Conservation (phyloP, 257 asterid genomes). For the Salvia rosmarinus region DNA sequence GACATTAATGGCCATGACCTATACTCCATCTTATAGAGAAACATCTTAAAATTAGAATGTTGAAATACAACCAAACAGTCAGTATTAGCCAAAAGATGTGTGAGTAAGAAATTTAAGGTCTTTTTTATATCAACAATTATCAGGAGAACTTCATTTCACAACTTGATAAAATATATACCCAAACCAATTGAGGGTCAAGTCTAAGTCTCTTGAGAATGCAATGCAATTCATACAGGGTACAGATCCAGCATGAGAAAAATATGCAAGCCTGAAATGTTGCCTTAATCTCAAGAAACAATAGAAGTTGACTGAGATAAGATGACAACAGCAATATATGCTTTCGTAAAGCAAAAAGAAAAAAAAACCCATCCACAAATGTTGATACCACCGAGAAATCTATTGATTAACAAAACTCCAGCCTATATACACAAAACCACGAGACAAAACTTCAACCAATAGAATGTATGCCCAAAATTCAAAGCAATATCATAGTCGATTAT, state of each 20-base stretch:
- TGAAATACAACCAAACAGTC: background rate
- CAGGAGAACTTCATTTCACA: constrained; percentile 3
- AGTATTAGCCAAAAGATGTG: background rate
- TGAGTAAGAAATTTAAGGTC: background rate
- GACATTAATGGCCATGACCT: background rate
- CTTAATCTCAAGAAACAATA: background rate
- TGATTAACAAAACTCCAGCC: background rate
- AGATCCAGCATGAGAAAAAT: background rate
- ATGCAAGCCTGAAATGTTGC: background rate
- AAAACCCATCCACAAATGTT: background rate
- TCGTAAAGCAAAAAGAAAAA: background rate
- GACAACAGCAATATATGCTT: background rate
- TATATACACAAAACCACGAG: no score
- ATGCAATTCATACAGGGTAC: background rate
- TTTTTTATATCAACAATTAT: background rate
- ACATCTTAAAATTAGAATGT: background rate
- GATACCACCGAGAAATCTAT: background rate
- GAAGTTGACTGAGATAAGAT: background rate
- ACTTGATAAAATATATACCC: background rate
- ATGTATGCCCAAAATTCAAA: background rate
- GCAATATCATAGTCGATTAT: background rate
- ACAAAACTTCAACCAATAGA: background rate
- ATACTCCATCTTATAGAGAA: background rate
- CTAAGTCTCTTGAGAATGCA: background rate
- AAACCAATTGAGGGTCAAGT: background rate